Percentiles rank a stretch among this genome's conserved stretches.
Conservation (phyloP, 768 basidiomycete species). For the Myochromella boudieri region DNA sequence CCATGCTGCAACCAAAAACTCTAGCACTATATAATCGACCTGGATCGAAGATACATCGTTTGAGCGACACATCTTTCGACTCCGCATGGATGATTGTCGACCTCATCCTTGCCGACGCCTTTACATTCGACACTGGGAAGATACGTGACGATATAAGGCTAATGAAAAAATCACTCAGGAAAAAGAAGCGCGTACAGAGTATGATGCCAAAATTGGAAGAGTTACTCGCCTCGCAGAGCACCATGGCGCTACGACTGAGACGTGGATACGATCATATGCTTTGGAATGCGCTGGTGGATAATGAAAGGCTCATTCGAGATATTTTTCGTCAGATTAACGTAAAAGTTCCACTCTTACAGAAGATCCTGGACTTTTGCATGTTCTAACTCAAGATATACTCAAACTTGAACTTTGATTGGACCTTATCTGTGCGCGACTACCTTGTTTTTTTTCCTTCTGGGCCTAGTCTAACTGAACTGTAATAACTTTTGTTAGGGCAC, state of each 20-base stretch:
- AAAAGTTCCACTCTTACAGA: slow-evolving; percentile 13
- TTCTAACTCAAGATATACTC: too few relatives aligned
- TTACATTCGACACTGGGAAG: slow-evolving; percentile 10
- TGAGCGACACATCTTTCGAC: slow-evolving; percentile 10
- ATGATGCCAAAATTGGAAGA: slow-evolving; percentile 4
- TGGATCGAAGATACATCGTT: slow-evolving; percentile 14
- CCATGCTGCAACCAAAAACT: slow-evolving; percentile 4
- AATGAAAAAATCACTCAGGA: slow-evolving; percentile 4
- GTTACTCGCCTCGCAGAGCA: slow-evolving; percentile 2
- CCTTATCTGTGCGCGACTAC: too few relatives aligned
- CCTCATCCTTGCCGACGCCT: slow-evolving; percentile 10
- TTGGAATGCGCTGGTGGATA: slow-evolving; percentile 14
- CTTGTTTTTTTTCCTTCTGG: too few relatives aligned
- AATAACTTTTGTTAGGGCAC: too few relatives aligned
- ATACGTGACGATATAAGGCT: slow-evolving; percentile 3
- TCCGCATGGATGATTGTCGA: slow-evolving; percentile 16
- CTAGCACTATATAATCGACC: slow-evolving; percentile 10
- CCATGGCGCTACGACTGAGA: slow-evolving; percentile 10
- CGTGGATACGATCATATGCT: slow-evolving; percentile 9
- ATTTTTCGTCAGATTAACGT: slow-evolving; percentile 9
- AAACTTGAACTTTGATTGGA: too few relatives aligned
- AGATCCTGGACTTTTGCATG: too few relatives aligned
- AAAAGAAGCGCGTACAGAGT: background rate
- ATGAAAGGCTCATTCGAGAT: slow-evolving; percentile 12
- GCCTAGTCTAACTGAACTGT: too few relatives aligned